phyloP scores from a whole-genome alignment of 495 filamentous ascomycete genomes.

The Penicillium fimorum region DNA sequence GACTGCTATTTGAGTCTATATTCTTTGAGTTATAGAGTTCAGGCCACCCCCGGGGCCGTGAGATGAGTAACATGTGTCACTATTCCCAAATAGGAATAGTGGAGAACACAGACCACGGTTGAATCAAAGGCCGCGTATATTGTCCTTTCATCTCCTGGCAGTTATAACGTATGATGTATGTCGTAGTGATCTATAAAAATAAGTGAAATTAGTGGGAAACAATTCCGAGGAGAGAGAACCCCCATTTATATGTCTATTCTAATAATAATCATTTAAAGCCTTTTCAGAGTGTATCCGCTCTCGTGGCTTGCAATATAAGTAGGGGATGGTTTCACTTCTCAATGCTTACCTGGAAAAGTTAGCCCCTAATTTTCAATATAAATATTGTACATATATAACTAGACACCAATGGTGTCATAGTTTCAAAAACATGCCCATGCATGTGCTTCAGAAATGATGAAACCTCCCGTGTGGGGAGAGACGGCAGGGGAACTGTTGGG shows the following conservation, averaged over 20 bases:
- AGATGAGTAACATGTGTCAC: not conserved
- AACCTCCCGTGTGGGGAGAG: constrained; percentile 20
- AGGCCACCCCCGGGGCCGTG: too few relatives aligned
- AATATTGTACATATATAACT: not conserved
- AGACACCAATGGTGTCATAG: not conserved
- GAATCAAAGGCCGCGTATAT: not conserved
- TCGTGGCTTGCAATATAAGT: constrained; percentile 3
- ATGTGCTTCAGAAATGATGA: constrained; percentile 6
- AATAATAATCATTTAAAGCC: not conserved
- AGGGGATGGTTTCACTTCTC: not conserved
- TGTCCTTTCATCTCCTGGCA: too few relatives aligned
- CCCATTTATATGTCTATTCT: not conserved
- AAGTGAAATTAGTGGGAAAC: not conserved
- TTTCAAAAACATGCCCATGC: not conserved
- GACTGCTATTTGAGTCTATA: too few relatives aligned
- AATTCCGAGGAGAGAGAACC: not conserved
- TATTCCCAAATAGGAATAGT: not conserved
- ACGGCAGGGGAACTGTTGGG: constrained; percentile 1
- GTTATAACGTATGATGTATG: too few relatives aligned
- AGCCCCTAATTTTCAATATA: not conserved
- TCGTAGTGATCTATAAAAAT: too few relatives aligned
- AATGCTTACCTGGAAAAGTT: not conserved
- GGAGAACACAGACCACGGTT: not conserved
- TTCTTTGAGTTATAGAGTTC: too few relatives aligned
- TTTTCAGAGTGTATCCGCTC: not conserved